Percentiles rank a stretch among this genome's conserved stretches.
Evolutionary conservation across 2,329 filamentous ascomycete species (phyloP).

Genomic region (Fusarium sp.): DNA sequence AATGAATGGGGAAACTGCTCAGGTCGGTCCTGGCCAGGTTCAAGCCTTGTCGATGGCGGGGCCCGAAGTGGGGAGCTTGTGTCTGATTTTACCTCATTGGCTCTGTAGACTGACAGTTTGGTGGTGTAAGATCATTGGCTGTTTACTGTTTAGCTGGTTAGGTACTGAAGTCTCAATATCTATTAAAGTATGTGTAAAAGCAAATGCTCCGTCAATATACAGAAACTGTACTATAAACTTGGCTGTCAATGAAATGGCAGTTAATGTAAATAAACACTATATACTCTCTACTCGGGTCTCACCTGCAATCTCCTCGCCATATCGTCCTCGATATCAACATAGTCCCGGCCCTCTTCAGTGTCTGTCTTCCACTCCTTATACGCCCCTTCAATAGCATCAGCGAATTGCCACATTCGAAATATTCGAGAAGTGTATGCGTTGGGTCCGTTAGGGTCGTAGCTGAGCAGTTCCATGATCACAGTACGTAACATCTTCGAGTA

Average conservation of each 20-base stretch:
- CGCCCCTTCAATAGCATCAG: slow-evolving; percentile 37
- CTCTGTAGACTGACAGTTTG: neutral
- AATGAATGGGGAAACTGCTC: slow-evolving; percentile 35
- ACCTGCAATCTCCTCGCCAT: slow-evolving; percentile 11
- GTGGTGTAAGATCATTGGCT: slow-evolving; percentile 48
- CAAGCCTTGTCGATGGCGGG: slow-evolving; percentile 31
- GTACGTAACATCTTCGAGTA: slow-evolving; percentile 46
- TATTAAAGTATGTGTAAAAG: neutral
- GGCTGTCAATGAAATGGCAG: too few relatives aligned
- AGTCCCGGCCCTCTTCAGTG: slow-evolving; percentile 47
- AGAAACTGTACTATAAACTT: neutral
- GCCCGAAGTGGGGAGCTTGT: slow-evolving; percentile 29
- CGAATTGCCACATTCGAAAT: slow-evolving; percentile 10
- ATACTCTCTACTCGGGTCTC: neutral
- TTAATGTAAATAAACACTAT: neutral
- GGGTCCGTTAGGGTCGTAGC: slow-evolving; percentile 33
- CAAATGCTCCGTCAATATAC: neutral
- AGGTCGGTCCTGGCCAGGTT: slow-evolving; percentile 25
- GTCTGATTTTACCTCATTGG: slow-evolving; percentile 20
- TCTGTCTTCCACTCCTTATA: slow-evolving; percentile 48
- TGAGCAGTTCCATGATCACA: slow-evolving; percentile 43
- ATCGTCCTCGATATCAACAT: slow-evolving; percentile 50
- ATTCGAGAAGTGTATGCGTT: neutral
- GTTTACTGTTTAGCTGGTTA: neutral
- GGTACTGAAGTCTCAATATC: neutral